Conservation (phyloP, 257 asterid species). For the Mitragyna speciosa region DNA sequence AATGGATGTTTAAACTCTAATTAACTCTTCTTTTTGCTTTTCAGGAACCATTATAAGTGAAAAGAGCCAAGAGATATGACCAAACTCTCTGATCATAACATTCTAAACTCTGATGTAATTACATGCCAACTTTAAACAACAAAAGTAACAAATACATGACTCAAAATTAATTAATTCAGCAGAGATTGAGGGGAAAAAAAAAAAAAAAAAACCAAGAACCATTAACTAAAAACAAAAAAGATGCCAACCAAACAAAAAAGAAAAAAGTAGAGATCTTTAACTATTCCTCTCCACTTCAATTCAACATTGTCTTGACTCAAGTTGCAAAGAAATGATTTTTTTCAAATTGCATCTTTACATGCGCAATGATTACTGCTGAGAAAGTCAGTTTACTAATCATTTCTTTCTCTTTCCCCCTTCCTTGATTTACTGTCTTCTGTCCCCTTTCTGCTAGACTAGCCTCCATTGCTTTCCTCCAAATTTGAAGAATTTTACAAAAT, state of each 20-base stretch:
- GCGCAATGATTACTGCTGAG: slow-evolving; percentile 30
- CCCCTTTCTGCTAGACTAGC: slow-evolving; percentile 30
- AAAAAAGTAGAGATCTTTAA: slow-evolving; percentile 13
- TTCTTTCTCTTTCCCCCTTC: slow-evolving; percentile 13
- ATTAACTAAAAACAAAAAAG: not conserved
- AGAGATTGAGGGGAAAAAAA: not conserved
- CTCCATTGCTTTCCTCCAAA: slow-evolving; percentile 26
- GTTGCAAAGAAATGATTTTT: slow-evolving; percentile 7
- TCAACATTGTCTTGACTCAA: slow-evolving; percentile 24
- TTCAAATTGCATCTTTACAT: slow-evolving; percentile 23
- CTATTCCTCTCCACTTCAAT: slow-evolving; percentile 22
- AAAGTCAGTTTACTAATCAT: slow-evolving; percentile 16
- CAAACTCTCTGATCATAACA: slow-evolving; percentile 10
- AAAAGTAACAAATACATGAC: slow-evolving; percentile 23
- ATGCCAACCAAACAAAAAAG: not conserved
- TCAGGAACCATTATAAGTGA: not conserved
- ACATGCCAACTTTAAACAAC: slow-evolving; percentile 23
- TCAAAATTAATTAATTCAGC: slow-evolving; percentile 20
- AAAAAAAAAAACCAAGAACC: not conserved
- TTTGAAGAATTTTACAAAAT: slow-evolving; percentile 21
- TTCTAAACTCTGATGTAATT: slow-evolving; percentile 31
- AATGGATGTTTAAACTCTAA: not conserved
- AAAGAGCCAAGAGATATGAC: not conserved
- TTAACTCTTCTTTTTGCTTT: not conserved
- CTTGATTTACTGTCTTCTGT: slow-evolving; percentile 41